Evolutionary conservation across 176 grass and related monocot genomes (phyloP).

Genomic region (Otatea glauca): DNA sequence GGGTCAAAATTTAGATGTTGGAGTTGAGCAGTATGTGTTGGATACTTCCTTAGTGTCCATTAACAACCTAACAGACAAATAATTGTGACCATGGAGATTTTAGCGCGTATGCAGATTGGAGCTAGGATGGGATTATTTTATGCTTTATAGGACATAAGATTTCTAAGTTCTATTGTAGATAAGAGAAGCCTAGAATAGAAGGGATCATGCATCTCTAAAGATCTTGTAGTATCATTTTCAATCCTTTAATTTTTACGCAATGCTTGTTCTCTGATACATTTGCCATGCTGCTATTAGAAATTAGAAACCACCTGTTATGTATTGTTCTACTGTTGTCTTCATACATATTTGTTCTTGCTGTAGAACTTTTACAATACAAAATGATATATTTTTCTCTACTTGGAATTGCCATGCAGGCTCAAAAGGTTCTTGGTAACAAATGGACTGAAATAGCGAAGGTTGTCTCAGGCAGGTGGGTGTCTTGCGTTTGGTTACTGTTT

Average conservation of each 20-base stretch:
- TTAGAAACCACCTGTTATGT: background rate
- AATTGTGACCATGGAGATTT: background rate
- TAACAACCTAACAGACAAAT: background rate
- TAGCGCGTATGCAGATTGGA: background rate
- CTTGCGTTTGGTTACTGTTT: conserved; percentile 29
- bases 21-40: background rate
- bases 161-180: conserved; percentile 18
- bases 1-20: background rate
- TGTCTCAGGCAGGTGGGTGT: conserved; percentile 83
- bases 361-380: background rate
- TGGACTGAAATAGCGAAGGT: conserved; percentile 99
- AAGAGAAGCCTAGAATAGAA: conserved; percentile 19
- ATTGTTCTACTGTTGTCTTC: background rate
- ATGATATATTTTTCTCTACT: conserved; percentile 33
- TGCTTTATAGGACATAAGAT: conserved; percentile 12
- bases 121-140: background rate
- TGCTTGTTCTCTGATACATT: conserved; percentile 24
- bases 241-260: background rate
- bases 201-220: background rate
- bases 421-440: conserved; percentile 90
- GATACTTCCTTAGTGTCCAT: background rate
- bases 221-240: conserved; percentile 14
- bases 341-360: background rate
- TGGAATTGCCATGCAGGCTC: conserved; percentile 66
- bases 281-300: conserved; percentile 12